Evolutionary conservation across 768 basidiomycete species (phyloP).

Genomic region (Leccinum barrowsii): DNA sequence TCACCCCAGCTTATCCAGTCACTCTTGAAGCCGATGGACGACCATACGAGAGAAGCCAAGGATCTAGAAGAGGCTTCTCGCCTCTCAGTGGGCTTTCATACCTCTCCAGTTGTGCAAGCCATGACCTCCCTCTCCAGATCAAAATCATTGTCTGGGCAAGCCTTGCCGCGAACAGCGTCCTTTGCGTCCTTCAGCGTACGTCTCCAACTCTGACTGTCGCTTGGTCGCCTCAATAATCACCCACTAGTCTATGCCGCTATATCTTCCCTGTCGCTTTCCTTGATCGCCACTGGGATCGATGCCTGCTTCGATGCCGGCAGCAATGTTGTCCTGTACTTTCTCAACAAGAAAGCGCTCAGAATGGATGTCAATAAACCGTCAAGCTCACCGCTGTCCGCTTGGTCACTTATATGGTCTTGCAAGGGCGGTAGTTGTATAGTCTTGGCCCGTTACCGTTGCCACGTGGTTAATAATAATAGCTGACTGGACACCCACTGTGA

Average conservation of each 20-base stretch:
- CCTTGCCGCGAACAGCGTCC: constrained; percentile 67
- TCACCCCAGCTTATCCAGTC: constrained; percentile 68
- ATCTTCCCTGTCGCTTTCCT: constrained; percentile 76
- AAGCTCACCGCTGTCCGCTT: too few species aligned
- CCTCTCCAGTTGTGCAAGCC: background rate
- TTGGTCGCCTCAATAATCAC: background rate
- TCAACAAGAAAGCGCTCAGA: constrained; percentile 66
- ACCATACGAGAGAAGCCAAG: constrained; percentile 80
- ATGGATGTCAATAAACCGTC: constrained; percentile 65
- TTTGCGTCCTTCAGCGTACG: constrained; percentile 70
- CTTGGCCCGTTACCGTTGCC: too few species aligned
- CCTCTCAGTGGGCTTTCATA: constrained; percentile 48
- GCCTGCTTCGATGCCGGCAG: constrained; percentile 82
- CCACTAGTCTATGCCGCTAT: constrained; percentile 84
- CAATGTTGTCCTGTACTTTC: constrained; percentile 72
- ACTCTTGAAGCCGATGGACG: constrained; percentile 86
- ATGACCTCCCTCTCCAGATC: constrained; percentile 46
- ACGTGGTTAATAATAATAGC: too few species aligned
- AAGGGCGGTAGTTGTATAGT: too few species aligned
- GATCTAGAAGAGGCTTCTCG: constrained; percentile 64
- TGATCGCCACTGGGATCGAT: constrained; percentile 89
- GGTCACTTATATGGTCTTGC: too few species aligned
- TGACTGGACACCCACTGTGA: too few species aligned
- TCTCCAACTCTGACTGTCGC: background rate
- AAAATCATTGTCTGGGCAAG: constrained; percentile 87